These are phyloP conservation scores for Eucalyptus shirleyi DNA, from an alignment of 345 rosid species.

Conservation along the genomic window DNA sequence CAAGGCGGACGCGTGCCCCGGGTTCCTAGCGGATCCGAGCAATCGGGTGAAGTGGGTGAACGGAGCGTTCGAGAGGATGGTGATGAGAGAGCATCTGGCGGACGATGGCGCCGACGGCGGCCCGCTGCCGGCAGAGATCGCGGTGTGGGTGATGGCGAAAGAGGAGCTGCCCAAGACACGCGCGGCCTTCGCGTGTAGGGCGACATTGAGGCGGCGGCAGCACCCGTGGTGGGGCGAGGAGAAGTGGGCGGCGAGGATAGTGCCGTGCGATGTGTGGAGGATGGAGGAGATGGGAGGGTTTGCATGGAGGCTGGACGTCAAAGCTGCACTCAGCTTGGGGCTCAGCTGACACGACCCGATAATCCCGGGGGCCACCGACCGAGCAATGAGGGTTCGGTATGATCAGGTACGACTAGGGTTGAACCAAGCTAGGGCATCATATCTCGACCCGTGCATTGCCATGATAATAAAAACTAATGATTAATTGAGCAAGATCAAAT, in stretches of 20 bases:
- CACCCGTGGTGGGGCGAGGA: slow-evolving; percentile 4
- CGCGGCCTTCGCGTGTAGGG: slow-evolving; percentile 25
- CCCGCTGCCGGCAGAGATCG: background rate
- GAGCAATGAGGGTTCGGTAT: background rate
- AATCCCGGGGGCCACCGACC: background rate
- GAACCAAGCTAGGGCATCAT: background rate
- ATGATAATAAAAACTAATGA: background rate
- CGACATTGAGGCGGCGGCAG: slow-evolving; percentile 21
- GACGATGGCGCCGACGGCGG: background rate
- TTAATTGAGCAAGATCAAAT: background rate
- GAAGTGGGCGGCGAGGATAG: slow-evolving; percentile 4
- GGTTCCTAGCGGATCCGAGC: slow-evolving; percentile 28
- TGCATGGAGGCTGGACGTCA: slow-evolving; percentile 57
- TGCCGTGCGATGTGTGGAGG: slow-evolving; percentile 53
- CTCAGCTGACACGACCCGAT: background rate
- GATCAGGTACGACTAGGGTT: background rate
- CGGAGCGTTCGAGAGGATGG: slow-evolving; percentile 24
- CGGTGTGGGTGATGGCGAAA: background rate
- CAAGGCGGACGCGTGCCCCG: slow-evolving; percentile 28
- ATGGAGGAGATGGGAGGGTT: slow-evolving; percentile 34
- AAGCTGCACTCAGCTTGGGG: slow-evolving; percentile 38
- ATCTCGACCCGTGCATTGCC: background rate
- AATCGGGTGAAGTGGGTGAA: slow-evolving; percentile 36
- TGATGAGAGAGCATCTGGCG: background rate
- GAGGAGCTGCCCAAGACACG: background rate